Evolutionary conservation across 805 yeast genomes (phyloP), one percentile per base, ranked within the genome.

Genomic region (Naumovozyma baii): DNA sequence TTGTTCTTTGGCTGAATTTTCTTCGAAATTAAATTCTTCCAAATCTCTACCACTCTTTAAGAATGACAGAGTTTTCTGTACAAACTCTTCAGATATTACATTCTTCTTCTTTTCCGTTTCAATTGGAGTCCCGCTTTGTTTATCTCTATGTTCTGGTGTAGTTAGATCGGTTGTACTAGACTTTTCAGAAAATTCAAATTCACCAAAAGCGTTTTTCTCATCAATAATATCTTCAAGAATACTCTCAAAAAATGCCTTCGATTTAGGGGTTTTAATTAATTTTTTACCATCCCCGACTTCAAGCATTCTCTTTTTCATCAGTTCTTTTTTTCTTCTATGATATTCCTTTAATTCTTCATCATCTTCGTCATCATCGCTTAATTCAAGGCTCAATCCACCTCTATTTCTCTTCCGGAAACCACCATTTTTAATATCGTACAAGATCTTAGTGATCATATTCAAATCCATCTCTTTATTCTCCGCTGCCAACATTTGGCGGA

Each of bases 361-460:
- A 39, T 74, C 80, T 51, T 81, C 87, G 43, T 81, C 92, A 46
- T 80, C 90, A 45, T 80, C 87, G 54, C 84, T 79, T 33, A 81
- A 61, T 48, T 81, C 88, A 15, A 80, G 62, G 39, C 74, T 81
- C 3, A 74, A 72, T 33, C 68, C 73, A 3, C 66, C 69, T 20
- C 70, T 66, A 2, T 74, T 77, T 39, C 76, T 62, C 48, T 73
- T 80, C 14, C 80, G 69, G 50, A 83, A 74, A 17, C 76, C 76
- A 47, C 87, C 92, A 39, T 77, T 78, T 48, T 80, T 78, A 40
- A 84, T 64, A 57, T 83, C 94, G 41, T 77, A 77, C 43, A 77
- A 69, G 42, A 83, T 74, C 57, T 71, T 79, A 53, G 76, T 78
- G 38, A 84, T 73, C 62, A 77, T 70, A 42, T 70, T 69, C 40